Percentiles rank a stretch among this genome's conserved stretches.
These are phyloP conservation scores for Aspergillus incahuasiensis DNA, from an alignment of 495 filamentous ascomycete species.

Conservation along the genomic window DNA sequence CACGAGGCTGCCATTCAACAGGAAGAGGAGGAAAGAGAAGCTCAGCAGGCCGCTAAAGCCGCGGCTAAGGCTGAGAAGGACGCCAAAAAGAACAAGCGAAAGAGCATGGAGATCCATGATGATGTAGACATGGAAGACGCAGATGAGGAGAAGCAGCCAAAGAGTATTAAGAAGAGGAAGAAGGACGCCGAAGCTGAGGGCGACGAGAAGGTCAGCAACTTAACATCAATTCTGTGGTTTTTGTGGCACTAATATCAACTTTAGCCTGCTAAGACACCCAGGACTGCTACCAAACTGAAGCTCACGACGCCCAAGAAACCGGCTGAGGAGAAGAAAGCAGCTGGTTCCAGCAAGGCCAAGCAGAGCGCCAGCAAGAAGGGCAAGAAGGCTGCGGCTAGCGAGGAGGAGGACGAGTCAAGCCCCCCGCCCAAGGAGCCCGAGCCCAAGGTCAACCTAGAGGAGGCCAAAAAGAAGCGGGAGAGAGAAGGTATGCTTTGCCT, in stretches of 20 bases:
- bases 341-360: constrained; percentile 59
- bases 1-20: constrained; percentile 56
- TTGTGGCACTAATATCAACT: background rate
- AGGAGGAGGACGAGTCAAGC: constrained; percentile 40
- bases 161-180: constrained; percentile 63
- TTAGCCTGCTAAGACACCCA: constrained; percentile 54
- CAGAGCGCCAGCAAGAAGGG: constrained; percentile 36
- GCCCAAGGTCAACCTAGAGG: constrained; percentile 52
- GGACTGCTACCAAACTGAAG: constrained; percentile 54
- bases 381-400: constrained; percentile 37
- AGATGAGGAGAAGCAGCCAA: constrained; percentile 51
- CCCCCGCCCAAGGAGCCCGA: constrained; percentile 47
- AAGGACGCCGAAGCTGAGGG: constrained; percentile 54
- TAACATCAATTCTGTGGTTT: background rate
- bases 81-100: constrained; percentile 58
- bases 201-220: constrained; percentile 29
- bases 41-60: constrained; percentile 55
- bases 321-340: constrained; percentile 46
- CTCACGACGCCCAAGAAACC: constrained; percentile 50
- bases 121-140: constrained; percentile 77
- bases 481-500: constrained; percentile 55
- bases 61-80: constrained; percentile 57
- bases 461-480: constrained; percentile 59
- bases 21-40: constrained; percentile 57
- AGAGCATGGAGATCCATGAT: constrained; percentile 49